Base-by-base conservation (phyloP, 441 rosid genomes). In the Arabidopsis lyrata region DNA sequence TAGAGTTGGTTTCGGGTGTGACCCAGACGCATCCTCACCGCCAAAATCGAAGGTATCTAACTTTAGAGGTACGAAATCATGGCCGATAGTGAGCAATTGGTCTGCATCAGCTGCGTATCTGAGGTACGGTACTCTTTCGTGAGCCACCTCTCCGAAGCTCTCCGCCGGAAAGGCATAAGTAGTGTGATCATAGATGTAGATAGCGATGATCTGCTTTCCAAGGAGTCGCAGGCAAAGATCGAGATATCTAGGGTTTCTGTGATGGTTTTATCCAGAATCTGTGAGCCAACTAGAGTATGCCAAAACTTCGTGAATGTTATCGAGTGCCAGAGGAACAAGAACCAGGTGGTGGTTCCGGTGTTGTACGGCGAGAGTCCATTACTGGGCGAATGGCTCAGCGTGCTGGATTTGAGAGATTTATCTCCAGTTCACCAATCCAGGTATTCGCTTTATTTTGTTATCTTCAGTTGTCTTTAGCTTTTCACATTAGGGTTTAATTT, bases 111-210 rank as follows among this genome's bases (percentile, higher is more conserved):
- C 67, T 70, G 74, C 12, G 36, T 48, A 48, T 31, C 27, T 0
- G 67, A 59, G 32, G 39, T 60, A 15, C 32, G 59, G 2, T 60
- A 48, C 66, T 70, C 74, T 2, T 70, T 70, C 5, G 59, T 70
- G 1, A 48, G 74, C 60, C 74, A 70, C 52, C 67, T 60, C 66
- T 70, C 52, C 6, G 20, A 12, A 5, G 75, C 75, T 60, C 67
- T 60, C n/a, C 52, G 50, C 2, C 52, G 52, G 0, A 38, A 60
- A 11, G 67, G 67, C 41, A 59, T 60, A 36, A 0, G 8, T 8
- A 41, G 7, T 24, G 29, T 34, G 44, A 4, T 24, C 10, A 11
- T 44, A 3, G 73, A 44, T 8, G 4, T 57, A 6, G 44, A 57
- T 16, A 4, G 13, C 59, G 39, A 15, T 0, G 49, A 60, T 36